These are phyloP conservation scores for Coemansia sp. DNA, from an alignment of 192 early-diverging fungal species.

Conservation along the genomic window DNA sequence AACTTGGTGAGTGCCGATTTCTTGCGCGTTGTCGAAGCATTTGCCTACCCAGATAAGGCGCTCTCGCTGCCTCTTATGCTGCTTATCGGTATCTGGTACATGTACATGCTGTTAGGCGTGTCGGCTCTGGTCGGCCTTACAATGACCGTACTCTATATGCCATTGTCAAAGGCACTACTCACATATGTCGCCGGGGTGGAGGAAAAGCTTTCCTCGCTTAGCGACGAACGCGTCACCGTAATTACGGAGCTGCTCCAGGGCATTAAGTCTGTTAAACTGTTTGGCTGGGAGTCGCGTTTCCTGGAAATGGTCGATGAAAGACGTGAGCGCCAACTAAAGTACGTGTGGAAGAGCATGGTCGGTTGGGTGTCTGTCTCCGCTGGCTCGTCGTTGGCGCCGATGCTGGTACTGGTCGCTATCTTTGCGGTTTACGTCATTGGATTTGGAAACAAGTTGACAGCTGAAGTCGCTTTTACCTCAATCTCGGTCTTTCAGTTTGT, in stretches of 20 bases:
- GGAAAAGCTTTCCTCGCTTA: slow-evolving; percentile 60
- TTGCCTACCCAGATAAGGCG: slow-evolving; percentile 62
- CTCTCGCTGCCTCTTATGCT: slow-evolving; percentile 68
- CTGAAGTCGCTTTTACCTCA: slow-evolving; percentile 72
- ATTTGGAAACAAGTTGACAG: slow-evolving; percentile 61
- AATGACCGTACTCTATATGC: slow-evolving; percentile 65
- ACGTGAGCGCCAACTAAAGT: slow-evolving; percentile 67
- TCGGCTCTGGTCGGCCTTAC: slow-evolving; percentile 79
- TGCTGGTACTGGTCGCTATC: slow-evolving; percentile 65
- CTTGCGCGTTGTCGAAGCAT: slow-evolving; percentile 61
- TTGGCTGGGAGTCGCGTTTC: slow-evolving; percentile 82
- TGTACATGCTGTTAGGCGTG: slow-evolving; percentile 78
- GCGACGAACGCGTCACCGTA: slow-evolving; percentile 76
- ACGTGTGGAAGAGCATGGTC: slow-evolving; percentile 58
- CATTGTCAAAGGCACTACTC: slow-evolving; percentile 59
- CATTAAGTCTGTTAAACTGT: slow-evolving; percentile 91
- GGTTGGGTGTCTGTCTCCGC: slow-evolving; percentile 59
- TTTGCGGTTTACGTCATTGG: slow-evolving; percentile 65
- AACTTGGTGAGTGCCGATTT: slow-evolving; percentile 77
- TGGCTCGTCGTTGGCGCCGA: slow-evolving; percentile 63
- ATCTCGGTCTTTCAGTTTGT: slow-evolving; percentile 73
- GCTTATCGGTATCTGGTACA: slow-evolving; percentile 65
- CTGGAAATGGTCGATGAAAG: slow-evolving; percentile 65
- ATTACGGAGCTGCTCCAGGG: slow-evolving; percentile 88
- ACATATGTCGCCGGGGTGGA: slow-evolving; percentile 60